Percentiles rank a stretch among this genome's conserved stretches.
phyloP scores from a whole-genome alignment of 208 protist genomes.

The Leptomonas seymouri region DNA sequence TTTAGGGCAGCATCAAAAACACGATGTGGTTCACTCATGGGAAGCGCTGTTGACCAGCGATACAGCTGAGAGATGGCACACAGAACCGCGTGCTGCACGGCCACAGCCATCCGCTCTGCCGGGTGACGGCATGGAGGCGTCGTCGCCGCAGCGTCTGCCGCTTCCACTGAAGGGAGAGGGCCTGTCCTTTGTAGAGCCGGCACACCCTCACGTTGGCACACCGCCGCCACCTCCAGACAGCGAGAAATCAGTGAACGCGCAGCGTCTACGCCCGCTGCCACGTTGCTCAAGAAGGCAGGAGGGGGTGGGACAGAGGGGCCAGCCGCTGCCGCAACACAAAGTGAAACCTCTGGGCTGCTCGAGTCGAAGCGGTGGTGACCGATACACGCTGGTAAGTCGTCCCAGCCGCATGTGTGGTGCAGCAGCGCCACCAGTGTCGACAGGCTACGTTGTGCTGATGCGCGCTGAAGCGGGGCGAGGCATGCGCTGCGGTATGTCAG shows the following conservation, averaged over 20 bases:
- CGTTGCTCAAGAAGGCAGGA: not conserved
- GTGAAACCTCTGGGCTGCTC: not conserved
- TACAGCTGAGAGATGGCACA: constrained; percentile 17
- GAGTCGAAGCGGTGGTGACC: not conserved
- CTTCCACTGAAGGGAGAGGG: too few species aligned
- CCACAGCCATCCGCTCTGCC: constrained; percentile 8
- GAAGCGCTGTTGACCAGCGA: not conserved
- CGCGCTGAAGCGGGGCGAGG: constrained; percentile 6
- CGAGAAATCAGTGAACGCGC: not conserved
- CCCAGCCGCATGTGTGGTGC: not conserved
- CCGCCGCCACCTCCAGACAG: constrained; percentile 2
- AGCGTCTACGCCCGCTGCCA: constrained; percentile 10
- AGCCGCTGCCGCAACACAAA: not conserved
- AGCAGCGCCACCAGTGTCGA: not conserved
- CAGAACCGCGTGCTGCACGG: constrained; percentile 7
- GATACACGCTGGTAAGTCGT: not conserved
- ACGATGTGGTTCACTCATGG: not conserved
- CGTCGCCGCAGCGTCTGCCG: too few species aligned
- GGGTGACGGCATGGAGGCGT: not conserved
- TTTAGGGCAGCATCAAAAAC: not conserved
- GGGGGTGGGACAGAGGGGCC: not conserved
- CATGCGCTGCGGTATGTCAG: not conserved
- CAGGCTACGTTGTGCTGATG: not conserved
- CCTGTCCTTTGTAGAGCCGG: not conserved
- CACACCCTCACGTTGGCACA: not conserved